Evolutionary conservation across 2,329 filamentous ascomycete species (phyloP).

Genomic region (Trichophaea hybrida): DNA sequence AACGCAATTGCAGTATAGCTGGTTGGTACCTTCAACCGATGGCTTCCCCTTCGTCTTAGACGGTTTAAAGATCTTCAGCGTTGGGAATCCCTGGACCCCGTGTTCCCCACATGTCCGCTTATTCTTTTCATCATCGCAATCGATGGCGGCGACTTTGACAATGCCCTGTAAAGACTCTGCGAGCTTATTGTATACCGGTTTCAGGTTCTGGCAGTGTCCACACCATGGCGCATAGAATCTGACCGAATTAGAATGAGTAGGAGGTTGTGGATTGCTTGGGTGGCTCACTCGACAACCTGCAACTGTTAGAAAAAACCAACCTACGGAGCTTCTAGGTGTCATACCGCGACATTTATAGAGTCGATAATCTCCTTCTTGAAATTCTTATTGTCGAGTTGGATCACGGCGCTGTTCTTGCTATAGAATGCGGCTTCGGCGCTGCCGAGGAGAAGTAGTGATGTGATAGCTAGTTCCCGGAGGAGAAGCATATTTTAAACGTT

Average conservation of each 20-base stretch:
- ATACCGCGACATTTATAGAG: constrained; percentile 82
- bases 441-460: constrained; percentile 50
- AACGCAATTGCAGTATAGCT: background rate
- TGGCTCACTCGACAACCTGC: constrained; percentile 41
- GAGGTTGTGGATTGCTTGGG: background rate
- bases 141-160: constrained; percentile 83
- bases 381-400: constrained; percentile 64
- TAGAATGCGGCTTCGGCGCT: constrained; percentile 58
- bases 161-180: constrained; percentile 80
- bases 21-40: constrained; percentile 47
- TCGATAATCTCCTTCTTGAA: constrained; percentile 73
- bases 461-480: constrained; percentile 31
- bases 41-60: constrained; percentile 68
- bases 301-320: background rate
- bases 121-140: constrained; percentile 89
- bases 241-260: constrained; percentile 1
- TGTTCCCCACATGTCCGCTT: constrained; percentile 73
- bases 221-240: constrained; percentile 28
- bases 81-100: constrained; percentile 88
- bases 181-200: constrained; percentile 88
- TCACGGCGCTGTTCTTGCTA: constrained; percentile 68
- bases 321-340: constrained; percentile 28
- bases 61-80: constrained; percentile 81
- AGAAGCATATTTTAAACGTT: constrained; percentile 14
- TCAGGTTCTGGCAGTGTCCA: constrained; percentile 89